These are phyloP conservation scores for Didymella exigua DNA, from an alignment of 2,329 filamentous ascomycete genomes.

Conservation along the genomic window DNA sequence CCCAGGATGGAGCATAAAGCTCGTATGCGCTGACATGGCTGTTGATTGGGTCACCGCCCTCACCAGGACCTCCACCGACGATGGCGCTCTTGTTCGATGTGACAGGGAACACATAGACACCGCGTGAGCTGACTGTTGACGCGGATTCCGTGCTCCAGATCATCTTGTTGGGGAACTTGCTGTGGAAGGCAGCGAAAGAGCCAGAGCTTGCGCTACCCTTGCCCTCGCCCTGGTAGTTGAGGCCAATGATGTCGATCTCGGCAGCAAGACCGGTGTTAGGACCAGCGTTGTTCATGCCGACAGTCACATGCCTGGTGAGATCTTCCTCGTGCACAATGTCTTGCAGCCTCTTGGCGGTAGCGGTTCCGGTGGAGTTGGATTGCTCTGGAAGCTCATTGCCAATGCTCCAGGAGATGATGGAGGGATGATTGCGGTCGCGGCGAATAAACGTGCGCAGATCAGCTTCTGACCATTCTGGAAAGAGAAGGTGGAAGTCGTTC, in stretches of 20 bases:
- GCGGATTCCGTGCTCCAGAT: slow-evolving; percentile 39
- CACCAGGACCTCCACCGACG: slow-evolving; percentile 42
- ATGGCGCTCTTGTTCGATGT: slow-evolving; percentile 47
- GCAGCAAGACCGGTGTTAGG: slow-evolving; percentile 49
- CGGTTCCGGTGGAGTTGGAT: slow-evolving; percentile 41
- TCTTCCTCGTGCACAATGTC: slow-evolving; percentile 57
- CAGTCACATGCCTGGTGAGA: slow-evolving; percentile 53
- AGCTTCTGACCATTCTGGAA: slow-evolving; percentile 59
- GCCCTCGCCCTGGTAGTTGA: slow-evolving; percentile 64
- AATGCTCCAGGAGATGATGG: slow-evolving; percentile 58
- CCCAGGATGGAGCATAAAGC: slow-evolving; percentile 56
- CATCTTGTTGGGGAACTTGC: slow-evolving; percentile 55
- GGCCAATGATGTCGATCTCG: slow-evolving; percentile 55
- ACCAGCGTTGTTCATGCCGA: slow-evolving; percentile 56
- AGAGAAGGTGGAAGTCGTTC: slow-evolving; percentile 60
- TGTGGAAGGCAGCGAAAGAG: slow-evolving; percentile 55
- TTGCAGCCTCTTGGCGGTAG: slow-evolving; percentile 46
- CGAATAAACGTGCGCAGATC: slow-evolving; percentile 59
- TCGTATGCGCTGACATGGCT: slow-evolving; percentile 58
- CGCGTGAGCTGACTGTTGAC: slow-evolving; percentile 57
- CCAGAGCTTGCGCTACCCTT: slow-evolving; percentile 45
- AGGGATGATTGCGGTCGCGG: slow-evolving; percentile 61
- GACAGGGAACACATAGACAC: slow-evolving; percentile 61
- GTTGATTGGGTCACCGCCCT: slow-evolving; percentile 44
- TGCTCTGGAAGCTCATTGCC: slow-evolving; percentile 63